Percentiles rank a stretch among this genome's conserved stretches.
phyloP scores from a whole-genome alignment of 1,139 yeast species.

The Eremothecium gossypii region DNA sequence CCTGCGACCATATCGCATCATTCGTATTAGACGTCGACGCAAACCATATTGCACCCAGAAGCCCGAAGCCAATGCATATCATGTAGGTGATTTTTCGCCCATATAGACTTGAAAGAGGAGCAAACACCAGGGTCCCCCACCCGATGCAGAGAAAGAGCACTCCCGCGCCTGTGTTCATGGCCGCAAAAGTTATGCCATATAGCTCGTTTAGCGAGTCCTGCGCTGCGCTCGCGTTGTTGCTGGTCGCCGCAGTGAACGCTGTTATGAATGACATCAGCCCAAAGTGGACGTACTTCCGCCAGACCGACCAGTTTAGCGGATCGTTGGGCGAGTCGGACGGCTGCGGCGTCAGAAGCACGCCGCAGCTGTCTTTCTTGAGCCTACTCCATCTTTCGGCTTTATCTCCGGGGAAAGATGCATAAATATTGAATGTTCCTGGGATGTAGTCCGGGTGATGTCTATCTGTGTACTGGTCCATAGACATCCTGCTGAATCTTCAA shows the following conservation, averaged over 20 bases:
- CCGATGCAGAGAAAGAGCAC: conserved; percentile 71
- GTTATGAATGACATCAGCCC: conserved; percentile 56
- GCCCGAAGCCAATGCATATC: conserved; percentile 53
- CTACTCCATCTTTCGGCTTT: conserved; percentile 37
- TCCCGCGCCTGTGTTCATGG: conserved; percentile 84
- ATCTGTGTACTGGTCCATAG: conserved; percentile 38
- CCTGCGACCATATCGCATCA: conserved; percentile 76
- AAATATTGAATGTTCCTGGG: conserved; percentile 57
- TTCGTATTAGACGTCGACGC: conserved; percentile 46
- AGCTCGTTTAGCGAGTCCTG: conserved; percentile 60
- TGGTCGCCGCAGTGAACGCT: conserved; percentile 75
- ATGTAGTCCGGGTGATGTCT: conserved; percentile 44
- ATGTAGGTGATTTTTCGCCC: conserved; percentile 67
- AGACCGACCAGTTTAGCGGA: conserved; percentile 55
- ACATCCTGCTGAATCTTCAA: too few relatives aligned
- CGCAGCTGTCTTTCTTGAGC: conserved; percentile 42
- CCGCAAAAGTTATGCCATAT: conserved; percentile 58
- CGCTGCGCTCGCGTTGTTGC: conserved; percentile 75
- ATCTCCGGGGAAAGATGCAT: conserved; percentile 29
- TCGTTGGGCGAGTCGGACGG: conserved; percentile 74
- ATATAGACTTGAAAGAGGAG: conserved; percentile 70
- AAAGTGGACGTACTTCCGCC: conserved; percentile 63
- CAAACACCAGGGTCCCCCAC: conserved; percentile 56
- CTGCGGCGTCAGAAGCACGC: conserved; percentile 60
- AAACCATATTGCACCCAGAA: conserved; percentile 69